These are phyloP conservation scores for Candida easanensis DNA, from an alignment of 805 yeast species.

Conservation along the genomic window DNA sequence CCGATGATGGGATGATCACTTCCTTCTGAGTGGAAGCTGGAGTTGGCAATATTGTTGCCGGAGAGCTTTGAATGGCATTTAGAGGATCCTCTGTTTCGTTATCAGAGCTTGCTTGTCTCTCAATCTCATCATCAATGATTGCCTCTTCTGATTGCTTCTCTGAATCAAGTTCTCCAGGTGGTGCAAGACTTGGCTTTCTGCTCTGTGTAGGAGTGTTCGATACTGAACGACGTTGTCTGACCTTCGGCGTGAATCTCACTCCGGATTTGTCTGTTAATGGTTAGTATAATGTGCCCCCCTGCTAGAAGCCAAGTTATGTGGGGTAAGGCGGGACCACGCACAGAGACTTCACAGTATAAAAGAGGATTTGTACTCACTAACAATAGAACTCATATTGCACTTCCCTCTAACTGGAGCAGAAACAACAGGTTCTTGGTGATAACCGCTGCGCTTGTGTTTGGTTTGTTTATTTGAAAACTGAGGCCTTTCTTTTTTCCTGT, in stretches of 20 bases:
- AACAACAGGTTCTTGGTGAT: background rate
- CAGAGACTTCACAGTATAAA: background rate
- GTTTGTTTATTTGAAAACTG: background rate
- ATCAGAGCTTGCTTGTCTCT: conserved; percentile 9
- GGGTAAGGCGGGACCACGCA: background rate
- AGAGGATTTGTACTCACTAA: conserved; percentile 27
- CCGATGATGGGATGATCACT: background rate
- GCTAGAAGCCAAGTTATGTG: background rate
- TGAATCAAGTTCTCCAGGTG: conserved; percentile 6
- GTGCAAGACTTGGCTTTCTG: conserved; percentile 24
- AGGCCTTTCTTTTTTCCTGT: background rate
- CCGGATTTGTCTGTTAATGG: conserved; percentile 42
- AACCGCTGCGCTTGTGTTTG: background rate
- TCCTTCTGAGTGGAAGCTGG: conserved; percentile 6
- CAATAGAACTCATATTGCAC: conserved; percentile 42
- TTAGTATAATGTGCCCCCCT: conserved; percentile 1
- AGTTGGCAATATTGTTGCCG: conserved; percentile 1
- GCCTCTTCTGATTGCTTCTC: conserved; percentile 12
- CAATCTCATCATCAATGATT: conserved; percentile 8
- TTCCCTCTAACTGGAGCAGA: background rate
- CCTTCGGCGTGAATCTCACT: conserved; percentile 65
- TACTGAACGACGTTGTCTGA: conserved; percentile 39
- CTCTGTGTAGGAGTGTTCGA: conserved; percentile 26
- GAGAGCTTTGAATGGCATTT: conserved; percentile 6
- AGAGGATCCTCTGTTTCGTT: conserved; percentile 1